phyloP scores from a whole-genome alignment of 2,329 filamentous ascomycete species.

The Macroventuria anomochaeta region DNA sequence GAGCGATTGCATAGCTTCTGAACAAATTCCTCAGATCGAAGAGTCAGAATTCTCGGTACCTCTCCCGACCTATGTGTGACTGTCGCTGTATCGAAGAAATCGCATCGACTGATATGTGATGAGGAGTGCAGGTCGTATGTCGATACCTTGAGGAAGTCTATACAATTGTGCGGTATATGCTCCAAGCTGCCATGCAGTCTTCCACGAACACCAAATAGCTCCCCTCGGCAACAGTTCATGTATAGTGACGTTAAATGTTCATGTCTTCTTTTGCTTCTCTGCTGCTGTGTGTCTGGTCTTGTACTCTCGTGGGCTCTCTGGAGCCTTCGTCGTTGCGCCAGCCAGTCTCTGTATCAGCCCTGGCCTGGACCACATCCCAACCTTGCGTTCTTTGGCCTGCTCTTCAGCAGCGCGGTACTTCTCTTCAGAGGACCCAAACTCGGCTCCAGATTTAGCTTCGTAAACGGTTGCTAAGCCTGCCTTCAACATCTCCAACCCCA shows the following conservation, averaged over 20 bases:
- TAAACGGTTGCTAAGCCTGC: slow-evolving; percentile 87
- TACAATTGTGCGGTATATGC: background rate
- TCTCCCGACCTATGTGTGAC: background rate
- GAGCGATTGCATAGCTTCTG: slow-evolving; percentile 9
- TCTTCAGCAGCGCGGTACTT: slow-evolving; percentile 71
- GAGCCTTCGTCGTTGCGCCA: slow-evolving; percentile 59
- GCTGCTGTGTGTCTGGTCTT: slow-evolving; percentile 67
- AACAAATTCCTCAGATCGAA: slow-evolving; percentile 17
- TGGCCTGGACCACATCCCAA: slow-evolving; percentile 71
- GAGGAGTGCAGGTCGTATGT: too few relatives aligned
- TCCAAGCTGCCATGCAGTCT: slow-evolving; percentile 6
- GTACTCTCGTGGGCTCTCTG: slow-evolving; percentile 87
- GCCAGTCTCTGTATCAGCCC: slow-evolving; percentile 49
- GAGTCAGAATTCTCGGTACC: slow-evolving; percentile 9
- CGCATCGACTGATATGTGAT: background rate
- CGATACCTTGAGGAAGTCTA: background rate
- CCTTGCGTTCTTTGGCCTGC: slow-evolving; percentile 50
- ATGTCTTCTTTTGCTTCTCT: slow-evolving; percentile 49
- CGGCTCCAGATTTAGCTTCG: slow-evolving; percentile 86
- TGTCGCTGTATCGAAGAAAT: background rate
- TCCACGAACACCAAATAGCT: background rate
- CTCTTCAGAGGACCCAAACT: slow-evolving; percentile 75
- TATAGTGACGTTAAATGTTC: slow-evolving; percentile 11
- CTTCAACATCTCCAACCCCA: slow-evolving; percentile 89
- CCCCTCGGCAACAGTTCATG: background rate